Conservation (phyloP, 176 grass and related monocot species). For the Cocos nucifera region DNA sequence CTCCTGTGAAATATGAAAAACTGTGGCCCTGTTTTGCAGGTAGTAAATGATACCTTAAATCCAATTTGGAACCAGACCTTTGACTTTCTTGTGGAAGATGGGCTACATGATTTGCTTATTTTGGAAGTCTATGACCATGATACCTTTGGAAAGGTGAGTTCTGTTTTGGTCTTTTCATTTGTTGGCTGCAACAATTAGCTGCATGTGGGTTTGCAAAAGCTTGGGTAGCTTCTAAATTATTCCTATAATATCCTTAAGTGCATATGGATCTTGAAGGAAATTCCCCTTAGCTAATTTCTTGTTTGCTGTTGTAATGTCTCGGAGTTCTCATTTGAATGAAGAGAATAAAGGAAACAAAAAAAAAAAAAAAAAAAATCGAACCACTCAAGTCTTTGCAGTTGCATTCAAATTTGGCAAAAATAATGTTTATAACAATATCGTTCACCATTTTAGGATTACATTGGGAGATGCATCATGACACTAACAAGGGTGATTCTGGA, state of each 20-base stretch:
- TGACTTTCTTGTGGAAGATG: constrained; percentile 95
- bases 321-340: no score
- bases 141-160: constrained; percentile 86
- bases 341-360: no score
- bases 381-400: not conserved
- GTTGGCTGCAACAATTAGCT: not conserved
- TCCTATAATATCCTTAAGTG: no score
- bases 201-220: not conserved
- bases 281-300: no score
- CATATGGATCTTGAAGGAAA: no score
- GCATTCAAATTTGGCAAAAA: constrained; percentile 5
- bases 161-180: not conserved
- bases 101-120: constrained; percentile 95
- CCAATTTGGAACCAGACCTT: constrained; percentile 97
- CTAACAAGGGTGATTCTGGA: constrained; percentile 76
- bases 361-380: no score
- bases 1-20: not conserved
- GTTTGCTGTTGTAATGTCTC: no score
- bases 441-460: constrained; percentile 48
- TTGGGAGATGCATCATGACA: constrained; percentile 96
- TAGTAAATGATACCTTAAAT: constrained; percentile 77
- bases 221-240: not conserved
- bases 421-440: not conserved
- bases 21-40: constrained; percentile 41
- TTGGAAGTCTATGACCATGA: constrained; percentile 97